These are phyloP conservation scores for Glycine latifolia DNA, from an alignment of 306 rosid species.

Conservation along the genomic window DNA sequence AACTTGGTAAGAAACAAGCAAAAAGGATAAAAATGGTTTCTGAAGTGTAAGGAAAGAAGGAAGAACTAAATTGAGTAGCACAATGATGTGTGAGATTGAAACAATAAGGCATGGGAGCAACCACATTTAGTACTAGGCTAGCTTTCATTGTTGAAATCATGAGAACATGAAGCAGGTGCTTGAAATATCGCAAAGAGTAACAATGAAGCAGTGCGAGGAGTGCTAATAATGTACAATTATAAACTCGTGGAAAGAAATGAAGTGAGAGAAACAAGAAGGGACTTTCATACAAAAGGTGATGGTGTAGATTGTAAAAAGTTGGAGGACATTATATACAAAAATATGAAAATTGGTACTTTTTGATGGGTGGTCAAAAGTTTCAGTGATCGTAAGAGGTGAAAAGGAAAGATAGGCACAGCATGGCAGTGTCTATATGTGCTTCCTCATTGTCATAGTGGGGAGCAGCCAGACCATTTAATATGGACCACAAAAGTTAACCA, in stretches of 20 bases:
- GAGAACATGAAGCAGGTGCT: neutral
- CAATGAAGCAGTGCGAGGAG: neutral
- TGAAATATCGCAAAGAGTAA: neutral
- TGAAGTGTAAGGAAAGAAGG: neutral
- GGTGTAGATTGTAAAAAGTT: neutral
- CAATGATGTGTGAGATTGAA: neutral
- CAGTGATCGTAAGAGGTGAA: neutral
- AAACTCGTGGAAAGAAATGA: constrained; percentile 6
- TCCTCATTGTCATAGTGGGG: neutral
- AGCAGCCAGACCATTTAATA: neutral
- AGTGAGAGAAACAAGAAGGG: neutral
- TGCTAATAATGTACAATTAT: neutral
- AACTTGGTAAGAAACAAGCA: neutral
- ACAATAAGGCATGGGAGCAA: neutral
- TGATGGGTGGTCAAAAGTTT: constrained; percentile 7
- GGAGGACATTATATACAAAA: neutral
- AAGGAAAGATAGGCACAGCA: neutral
- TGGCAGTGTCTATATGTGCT: neutral
- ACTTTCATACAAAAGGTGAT: neutral
- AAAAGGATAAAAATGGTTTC: neutral
- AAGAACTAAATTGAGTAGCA: neutral
- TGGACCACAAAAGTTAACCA: neutral
- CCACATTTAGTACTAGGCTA: neutral
- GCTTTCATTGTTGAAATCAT: neutral
- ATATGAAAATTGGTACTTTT: neutral